A percentile compares a stretch with the other conserved stretches of the same genome.
Conservation (phyloP, 768 basidiomycete genomes). For the Sistotremastrum niveocremeum region DNA sequence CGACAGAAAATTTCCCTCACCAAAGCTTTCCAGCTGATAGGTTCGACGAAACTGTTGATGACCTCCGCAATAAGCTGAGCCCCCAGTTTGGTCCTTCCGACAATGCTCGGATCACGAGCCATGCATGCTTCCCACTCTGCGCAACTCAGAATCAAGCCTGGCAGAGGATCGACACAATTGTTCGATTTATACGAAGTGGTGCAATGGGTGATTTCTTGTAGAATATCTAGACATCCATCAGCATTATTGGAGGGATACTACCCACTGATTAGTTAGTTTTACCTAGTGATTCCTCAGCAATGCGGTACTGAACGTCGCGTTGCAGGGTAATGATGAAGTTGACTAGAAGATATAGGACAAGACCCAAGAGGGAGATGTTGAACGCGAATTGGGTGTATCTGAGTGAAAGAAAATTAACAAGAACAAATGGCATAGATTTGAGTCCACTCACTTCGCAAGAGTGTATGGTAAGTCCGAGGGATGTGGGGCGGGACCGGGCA, state of each 20-base stretch:
- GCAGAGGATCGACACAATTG: slow-evolving; percentile 64
- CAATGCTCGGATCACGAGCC: slow-evolving; percentile 83
- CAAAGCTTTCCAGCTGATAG: slow-evolving; percentile 94
- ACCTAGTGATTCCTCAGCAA: slow-evolving; percentile 85
- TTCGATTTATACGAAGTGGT: slow-evolving; percentile 70
- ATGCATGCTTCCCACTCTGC: slow-evolving; percentile 87
- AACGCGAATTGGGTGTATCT: slow-evolving; percentile 94
- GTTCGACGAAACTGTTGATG: slow-evolving; percentile 92
- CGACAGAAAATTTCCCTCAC: slow-evolving; percentile 31
- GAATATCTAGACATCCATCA: slow-evolving; percentile 45
- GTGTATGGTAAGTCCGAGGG: slow-evolving; percentile 66
- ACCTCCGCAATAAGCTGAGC: slow-evolving; percentile 95
- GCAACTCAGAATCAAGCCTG: slow-evolving; percentile 82
- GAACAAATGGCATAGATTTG: slow-evolving; percentile 6
- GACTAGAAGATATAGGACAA: slow-evolving; percentile 74
- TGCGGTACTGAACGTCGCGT: slow-evolving; percentile 76
- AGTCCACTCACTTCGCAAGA: slow-evolving; percentile 59
- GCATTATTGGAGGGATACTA: slow-evolving; percentile 3
- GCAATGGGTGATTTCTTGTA: slow-evolving; percentile 87
- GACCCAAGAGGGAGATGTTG: slow-evolving; percentile 69
- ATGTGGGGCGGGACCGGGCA: slow-evolving; percentile 44
- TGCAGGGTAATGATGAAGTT: slow-evolving; percentile 86
- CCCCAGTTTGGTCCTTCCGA: slow-evolving; percentile 80
- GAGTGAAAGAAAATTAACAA: neutral
- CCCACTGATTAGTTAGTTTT: slow-evolving; percentile 13